A percentile compares a stretch with the other conserved stretches of the same genome.
phyloP scores from a whole-genome alignment of 257 asterid species.

The Salvia miltiorrhiza region DNA sequence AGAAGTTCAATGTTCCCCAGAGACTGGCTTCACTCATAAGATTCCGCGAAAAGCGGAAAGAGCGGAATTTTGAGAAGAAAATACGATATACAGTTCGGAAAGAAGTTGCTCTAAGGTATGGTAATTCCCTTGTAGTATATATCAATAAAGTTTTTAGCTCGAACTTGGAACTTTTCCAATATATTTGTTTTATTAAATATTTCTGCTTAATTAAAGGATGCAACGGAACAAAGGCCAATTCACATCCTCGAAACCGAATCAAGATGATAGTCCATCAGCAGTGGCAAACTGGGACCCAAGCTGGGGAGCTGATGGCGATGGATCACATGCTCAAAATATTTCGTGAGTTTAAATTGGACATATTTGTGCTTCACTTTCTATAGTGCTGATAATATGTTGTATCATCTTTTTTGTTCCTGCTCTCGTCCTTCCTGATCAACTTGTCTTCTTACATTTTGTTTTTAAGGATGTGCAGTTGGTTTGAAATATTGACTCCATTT shows the following conservation, averaged over 20 bases:
- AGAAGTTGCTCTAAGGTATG: conserved; percentile 75
- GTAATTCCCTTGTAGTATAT: background rate
- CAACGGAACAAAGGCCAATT: conserved; percentile 80
- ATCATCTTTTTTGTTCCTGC: background rate
- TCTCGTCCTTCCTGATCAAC: background rate
- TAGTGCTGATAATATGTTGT: background rate
- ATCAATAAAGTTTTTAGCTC: background rate
- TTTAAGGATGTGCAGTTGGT: background rate
- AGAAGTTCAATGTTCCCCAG: conserved; percentile 59
- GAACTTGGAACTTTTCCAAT: background rate
- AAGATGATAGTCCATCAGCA: conserved; percentile 63
- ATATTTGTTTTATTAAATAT: background rate
- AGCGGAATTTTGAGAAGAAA: conserved; percentile 72
- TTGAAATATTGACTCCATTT: conserved; percentile 9
- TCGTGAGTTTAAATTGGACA: conserved; percentile 40
- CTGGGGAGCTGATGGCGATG: conserved; percentile 54
- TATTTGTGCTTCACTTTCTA: conserved; percentile 2
- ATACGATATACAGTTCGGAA: conserved; percentile 79
- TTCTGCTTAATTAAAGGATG: conserved; percentile 43
- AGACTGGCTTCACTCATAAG: conserved; percentile 65
- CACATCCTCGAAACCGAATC: conserved; percentile 55
- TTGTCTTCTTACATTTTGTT: background rate
- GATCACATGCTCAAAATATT: conserved; percentile 44
- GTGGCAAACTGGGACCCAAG: conserved; percentile 64
- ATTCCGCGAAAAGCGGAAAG: conserved; percentile 77